These are phyloP conservation scores for Saccharomycopsis olivae DNA, from an alignment of 805 yeast species.

Conservation along the genomic window DNA sequence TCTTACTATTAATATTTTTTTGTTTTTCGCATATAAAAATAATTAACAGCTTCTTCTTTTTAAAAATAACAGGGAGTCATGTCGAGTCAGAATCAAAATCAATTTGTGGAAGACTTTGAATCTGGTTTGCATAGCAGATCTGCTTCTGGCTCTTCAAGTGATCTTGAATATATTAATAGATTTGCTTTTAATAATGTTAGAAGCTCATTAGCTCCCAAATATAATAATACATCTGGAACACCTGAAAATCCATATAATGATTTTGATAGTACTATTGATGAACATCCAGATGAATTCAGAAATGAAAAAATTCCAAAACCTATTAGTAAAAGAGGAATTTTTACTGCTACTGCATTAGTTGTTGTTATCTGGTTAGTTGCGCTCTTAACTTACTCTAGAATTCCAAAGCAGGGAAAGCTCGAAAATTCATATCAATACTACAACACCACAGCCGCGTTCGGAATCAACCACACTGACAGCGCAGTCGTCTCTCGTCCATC, in stretches of 20 bases:
- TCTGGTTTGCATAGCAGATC: constrained; percentile 1
- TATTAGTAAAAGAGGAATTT: constrained; percentile 6
- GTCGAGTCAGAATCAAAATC: background rate
- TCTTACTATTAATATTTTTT: too few relatives aligned
- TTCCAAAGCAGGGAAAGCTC: constrained; percentile 17
- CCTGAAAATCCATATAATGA: constrained; percentile 1
- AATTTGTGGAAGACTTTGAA: background rate
- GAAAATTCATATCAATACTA: constrained; percentile 18
- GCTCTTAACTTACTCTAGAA: constrained; percentile 21
- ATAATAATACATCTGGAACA: constrained; percentile 19
- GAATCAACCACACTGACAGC: constrained; percentile 1
- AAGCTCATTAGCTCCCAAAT: constrained; percentile 11
- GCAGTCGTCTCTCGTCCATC: background rate
- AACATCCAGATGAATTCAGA: constrained; percentile 1
- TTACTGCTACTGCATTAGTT: constrained; percentile 11
- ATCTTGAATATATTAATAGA: constrained; percentile 17
- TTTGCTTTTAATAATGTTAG: constrained; percentile 23
- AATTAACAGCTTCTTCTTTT: background rate
- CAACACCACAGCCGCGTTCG: constrained; percentile 9
- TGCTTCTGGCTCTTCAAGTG: constrained; percentile 13
- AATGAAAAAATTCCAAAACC: constrained; percentile 11
- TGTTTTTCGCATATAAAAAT: too few relatives aligned
- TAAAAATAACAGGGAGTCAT: background rate
- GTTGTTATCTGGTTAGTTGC: constrained; percentile 23
- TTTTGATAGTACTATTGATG: background rate